These are phyloP conservation scores for Mycena kentingensis DNA, from an alignment of 768 basidiomycete genomes.

Conservation along the genomic window DNA sequence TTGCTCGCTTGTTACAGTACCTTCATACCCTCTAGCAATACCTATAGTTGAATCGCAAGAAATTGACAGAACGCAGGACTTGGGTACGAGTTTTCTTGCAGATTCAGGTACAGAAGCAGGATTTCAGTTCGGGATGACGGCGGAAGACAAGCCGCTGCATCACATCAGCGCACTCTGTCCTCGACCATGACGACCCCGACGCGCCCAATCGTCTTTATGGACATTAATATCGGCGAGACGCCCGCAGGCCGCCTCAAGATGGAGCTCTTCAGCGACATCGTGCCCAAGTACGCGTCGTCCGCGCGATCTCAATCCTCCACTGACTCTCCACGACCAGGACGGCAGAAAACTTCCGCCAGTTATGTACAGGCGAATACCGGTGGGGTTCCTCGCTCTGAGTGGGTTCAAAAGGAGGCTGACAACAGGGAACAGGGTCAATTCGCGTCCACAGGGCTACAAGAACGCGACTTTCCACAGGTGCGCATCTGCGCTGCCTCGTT, in stretches of 20 bases:
- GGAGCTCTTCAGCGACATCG: constrained; percentile 95
- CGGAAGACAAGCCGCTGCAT: too few relatives aligned
- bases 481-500: constrained; percentile 25
- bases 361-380: constrained; percentile 98
- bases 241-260: constrained; percentile 95
- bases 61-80: too few relatives aligned
- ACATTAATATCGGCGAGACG: constrained; percentile 94
- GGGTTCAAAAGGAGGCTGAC: constrained; percentile 11
- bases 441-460: constrained; percentile 90
- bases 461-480: constrained; percentile 90
- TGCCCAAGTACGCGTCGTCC: constrained; percentile 68
- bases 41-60: too few relatives aligned
- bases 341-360: constrained; percentile 95
- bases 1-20: too few relatives aligned
- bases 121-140: too few relatives aligned
- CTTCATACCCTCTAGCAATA: too few relatives aligned
- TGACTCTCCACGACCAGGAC: constrained; percentile 55
- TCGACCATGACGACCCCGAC: constrained; percentile 30
- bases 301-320: background rate
- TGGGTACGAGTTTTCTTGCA: too few relatives aligned
- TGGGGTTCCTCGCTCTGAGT: constrained; percentile 33
- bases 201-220: constrained; percentile 95
- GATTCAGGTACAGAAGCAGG: too few relatives aligned
- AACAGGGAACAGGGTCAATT: constrained; percentile 60
- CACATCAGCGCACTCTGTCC: too few relatives aligned